phyloP scores from a whole-genome alignment of 1,284 basidiomycete species.

The Hymenochaete sp. region DNA sequence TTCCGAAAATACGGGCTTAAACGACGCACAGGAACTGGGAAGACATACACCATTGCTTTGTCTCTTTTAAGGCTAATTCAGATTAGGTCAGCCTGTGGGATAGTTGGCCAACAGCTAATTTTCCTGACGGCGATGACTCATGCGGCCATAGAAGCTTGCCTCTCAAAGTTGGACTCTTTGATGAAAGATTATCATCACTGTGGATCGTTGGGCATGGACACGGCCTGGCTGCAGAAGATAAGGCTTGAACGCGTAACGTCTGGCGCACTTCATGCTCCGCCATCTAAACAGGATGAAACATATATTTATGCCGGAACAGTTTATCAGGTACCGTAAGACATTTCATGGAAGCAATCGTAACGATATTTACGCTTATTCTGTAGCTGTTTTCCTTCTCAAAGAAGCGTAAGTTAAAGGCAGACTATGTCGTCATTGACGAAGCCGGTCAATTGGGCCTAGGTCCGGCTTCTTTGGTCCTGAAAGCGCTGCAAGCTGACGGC shows the following conservation, averaged over 20 bases:
- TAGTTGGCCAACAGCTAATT: constrained; percentile 29
- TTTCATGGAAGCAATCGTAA: not conserved
- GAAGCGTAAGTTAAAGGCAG: constrained; percentile 30
- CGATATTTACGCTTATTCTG: not conserved
- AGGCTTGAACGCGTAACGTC: constrained; percentile 33
- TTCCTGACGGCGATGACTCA: constrained; percentile 44
- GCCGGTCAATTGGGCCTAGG: constrained; percentile 41
- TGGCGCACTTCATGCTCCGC: constrained; percentile 32
- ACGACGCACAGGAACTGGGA: constrained; percentile 34
- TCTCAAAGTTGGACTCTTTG: constrained; percentile 32
- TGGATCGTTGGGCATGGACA: constrained; percentile 29
- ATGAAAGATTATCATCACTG: constrained; percentile 31
- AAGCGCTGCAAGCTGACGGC: constrained; percentile 30
- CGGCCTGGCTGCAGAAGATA: constrained; percentile 34
- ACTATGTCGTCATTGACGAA: constrained; percentile 39
- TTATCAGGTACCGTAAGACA: constrained; percentile 30
- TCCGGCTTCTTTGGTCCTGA: constrained; percentile 35
- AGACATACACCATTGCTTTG: constrained; percentile 41
- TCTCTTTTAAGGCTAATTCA: constrained; percentile 38
- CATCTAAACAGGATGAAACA: constrained; percentile 22
- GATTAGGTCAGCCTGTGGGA: constrained; percentile 27
- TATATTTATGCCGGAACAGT: constrained; percentile 41
- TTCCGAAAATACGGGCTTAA: not conserved
- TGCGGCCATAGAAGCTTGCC: constrained; percentile 40
- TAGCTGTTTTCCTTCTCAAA: constrained; percentile 41